Evolutionary conservation across 495 filamentous ascomycete genomes (phyloP).

Genomic region (Margaritispora aquatica): DNA sequence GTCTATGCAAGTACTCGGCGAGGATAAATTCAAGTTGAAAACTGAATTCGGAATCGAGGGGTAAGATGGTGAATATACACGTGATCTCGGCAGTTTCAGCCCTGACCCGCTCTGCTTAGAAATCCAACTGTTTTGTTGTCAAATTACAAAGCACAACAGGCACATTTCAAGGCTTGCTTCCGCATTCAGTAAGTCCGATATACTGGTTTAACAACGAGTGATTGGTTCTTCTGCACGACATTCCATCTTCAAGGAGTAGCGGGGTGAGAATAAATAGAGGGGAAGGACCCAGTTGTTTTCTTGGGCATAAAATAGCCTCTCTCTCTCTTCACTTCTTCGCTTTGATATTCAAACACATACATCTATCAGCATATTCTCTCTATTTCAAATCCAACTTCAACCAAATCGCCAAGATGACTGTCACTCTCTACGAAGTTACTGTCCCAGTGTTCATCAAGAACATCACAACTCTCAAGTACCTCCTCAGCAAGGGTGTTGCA

Average conservation of each 20-base stretch:
- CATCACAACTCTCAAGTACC: slow-evolving; percentile 11
- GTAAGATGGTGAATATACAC: no score
- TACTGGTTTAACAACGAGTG: background rate
- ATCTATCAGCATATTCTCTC: background rate
- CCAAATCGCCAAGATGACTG: background rate
- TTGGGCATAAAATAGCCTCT: background rate
- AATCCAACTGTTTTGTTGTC: background rate
- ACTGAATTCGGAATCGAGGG: no score
- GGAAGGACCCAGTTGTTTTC: background rate
- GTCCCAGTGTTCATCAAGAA: slow-evolving; percentile 20
- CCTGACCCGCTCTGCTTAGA: background rate
- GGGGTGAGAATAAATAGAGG: background rate
- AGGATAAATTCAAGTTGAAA: no score
- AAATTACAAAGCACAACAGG: background rate
- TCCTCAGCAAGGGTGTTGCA: slow-evolving; percentile 16
- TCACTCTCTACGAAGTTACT: slow-evolving; percentile 24
- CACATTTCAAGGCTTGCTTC: background rate
- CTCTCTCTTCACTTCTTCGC: background rate
- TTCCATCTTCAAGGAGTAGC: background rate
- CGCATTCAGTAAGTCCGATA: background rate
- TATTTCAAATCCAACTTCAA: no score
- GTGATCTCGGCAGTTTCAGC: no score
- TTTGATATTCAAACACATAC: background rate
- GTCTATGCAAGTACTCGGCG: no score
- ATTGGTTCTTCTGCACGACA: background rate